Base-by-base conservation (phyloP, 169 alveolate species). In the Cryptosporidium viatorum region DNA sequence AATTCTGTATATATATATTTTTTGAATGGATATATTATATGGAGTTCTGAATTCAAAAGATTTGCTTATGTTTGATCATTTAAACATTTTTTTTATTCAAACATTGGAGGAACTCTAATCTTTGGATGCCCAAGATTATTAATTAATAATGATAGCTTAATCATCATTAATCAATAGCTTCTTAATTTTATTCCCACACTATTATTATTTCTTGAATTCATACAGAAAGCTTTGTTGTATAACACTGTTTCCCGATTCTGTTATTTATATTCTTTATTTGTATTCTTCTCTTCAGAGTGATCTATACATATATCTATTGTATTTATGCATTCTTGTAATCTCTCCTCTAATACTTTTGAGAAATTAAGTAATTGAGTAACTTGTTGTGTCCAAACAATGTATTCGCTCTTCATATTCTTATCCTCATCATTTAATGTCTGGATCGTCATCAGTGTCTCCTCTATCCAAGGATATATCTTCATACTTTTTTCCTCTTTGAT, bases 391-490 rank as follows among this genome's bases (percentile, higher is more conserved):
- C 45, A 45, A 35, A 55, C 39, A 37, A 7, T 41, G 23, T 29
- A 71, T 12, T 73, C n/a, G 8, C 1, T 10, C 3, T 16, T 29
- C n/a, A 16, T 37, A n/a, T 73, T 23, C 51, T 51, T 37, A 10
- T 73, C 86, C 10, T 29, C 35, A 26, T 71, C 50, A 31, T 51
- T 21, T 31, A 37, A 41, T 3, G 37, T 55, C 51, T 73, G 86
- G 2, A 73, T 59, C 18, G 23, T 8, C 10, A 8, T 35, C 3
- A 73, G 14, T 6, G 37, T 31, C 37, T 59, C 68, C 55, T 73
- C 71, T 33, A 55, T 52, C 86, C 86, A 73, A n/a, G 26, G 37
- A 59, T 73, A 73, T 21, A 73, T 10, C 29, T 59, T 73, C 8
- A 33, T 51, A 4, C 43, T 4, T 10, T 35, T 55, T 3, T 59